A percentile compares a stretch with the other conserved stretches of the same genome.
phyloP scores from a whole-genome alignment of 176 grass and related monocot genomes.

The Phoenix roebelenii region DNA sequence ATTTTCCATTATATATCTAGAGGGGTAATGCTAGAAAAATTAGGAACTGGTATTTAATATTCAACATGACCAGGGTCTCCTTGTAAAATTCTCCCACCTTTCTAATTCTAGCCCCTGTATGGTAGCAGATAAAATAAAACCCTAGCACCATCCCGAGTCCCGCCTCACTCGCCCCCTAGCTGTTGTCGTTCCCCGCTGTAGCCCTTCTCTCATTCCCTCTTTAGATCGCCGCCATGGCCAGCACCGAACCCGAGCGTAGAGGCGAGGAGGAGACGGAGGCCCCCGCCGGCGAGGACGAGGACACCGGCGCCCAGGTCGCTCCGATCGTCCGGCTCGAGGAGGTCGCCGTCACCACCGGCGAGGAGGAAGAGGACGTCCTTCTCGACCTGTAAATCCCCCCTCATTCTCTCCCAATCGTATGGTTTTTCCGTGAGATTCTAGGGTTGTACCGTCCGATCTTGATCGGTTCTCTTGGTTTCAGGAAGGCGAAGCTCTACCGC shows the following conservation, averaged over 20 bases:
- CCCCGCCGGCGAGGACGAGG: constrained; percentile 53
- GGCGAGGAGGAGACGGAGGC: constrained; percentile 20
- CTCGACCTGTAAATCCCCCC: constrained; percentile 38
- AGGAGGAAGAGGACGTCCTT: constrained; percentile 58
- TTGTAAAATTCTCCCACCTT: not conserved
- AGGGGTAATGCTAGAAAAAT: too few relatives aligned
- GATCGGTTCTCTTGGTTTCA: not conserved
- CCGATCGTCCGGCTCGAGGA: constrained; percentile 60
- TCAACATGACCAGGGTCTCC: too few relatives aligned
- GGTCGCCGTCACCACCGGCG: constrained; percentile 48
- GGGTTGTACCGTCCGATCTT: constrained; percentile 10
- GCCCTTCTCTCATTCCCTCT: not conserved
- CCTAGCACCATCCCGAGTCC: too few relatives aligned
- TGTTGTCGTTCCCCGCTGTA: not conserved
- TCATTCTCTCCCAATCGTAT: too few relatives aligned
- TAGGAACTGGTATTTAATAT: too few relatives aligned
- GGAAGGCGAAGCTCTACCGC: constrained; percentile 63
- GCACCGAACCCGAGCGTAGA: constrained; percentile 10
- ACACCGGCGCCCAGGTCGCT: constrained; percentile 62
- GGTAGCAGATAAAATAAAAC: too few relatives aligned
- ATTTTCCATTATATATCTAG: too few relatives aligned
- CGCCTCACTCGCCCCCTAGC: not conserved
- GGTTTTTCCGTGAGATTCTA: too few relatives aligned
- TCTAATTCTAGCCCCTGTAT: too few relatives aligned
- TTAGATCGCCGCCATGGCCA: constrained; percentile 16